Base-by-base conservation (phyloP, 176 grass and related monocot species). In the Oryza brachyantha region DNA sequence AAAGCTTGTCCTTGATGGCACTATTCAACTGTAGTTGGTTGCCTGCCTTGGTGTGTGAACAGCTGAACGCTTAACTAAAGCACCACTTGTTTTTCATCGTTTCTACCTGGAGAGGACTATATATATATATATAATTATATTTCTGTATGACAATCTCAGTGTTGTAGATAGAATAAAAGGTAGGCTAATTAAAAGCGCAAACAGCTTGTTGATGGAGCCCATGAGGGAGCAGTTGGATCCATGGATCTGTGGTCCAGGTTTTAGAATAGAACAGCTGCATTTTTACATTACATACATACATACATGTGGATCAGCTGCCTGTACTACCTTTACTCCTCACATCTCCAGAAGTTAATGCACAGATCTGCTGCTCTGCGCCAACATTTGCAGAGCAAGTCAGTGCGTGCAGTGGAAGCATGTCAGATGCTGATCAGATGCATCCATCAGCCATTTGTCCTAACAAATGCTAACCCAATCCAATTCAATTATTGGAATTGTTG, bases 251-350 rank as follows among this genome's bases (percentile, higher is more conserved):
- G 75, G 76, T 76, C 81, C 76, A 70, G 50, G 36, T 29, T 58
- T 32, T 34, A 63, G 46, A 14, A 31, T 79, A 38, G 34, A 79
- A 79, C 31, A 9, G 21, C 32, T 64, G 63, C 70, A 70, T 88
- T 7, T 50, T 50, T 64, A 79, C 86, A 67, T 50, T 64, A 79
- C 86, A 67, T 76, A 31, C 31, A 32, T 79, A 75, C 75, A 34
- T 61, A 11, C 74, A 84, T 57, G 81, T 80, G 81, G 41, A 75
- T 80, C 70, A 54, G 68, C 68, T 88, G 80, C 72, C 58, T 75
- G 72, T 54, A 22, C 14, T n/a, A 78, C 68, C 52, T 79, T 88
- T 84, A 84, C 81, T 61, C 26, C 21, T 7, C 61, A 43, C 65
- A 36, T 55, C 58, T 72, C 35, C 50, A 42, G 62, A 32, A 75